phyloP scores from a whole-genome alignment of 2,329 filamentous ascomycete genomes.

The Sordariomycetes sp. region DNA sequence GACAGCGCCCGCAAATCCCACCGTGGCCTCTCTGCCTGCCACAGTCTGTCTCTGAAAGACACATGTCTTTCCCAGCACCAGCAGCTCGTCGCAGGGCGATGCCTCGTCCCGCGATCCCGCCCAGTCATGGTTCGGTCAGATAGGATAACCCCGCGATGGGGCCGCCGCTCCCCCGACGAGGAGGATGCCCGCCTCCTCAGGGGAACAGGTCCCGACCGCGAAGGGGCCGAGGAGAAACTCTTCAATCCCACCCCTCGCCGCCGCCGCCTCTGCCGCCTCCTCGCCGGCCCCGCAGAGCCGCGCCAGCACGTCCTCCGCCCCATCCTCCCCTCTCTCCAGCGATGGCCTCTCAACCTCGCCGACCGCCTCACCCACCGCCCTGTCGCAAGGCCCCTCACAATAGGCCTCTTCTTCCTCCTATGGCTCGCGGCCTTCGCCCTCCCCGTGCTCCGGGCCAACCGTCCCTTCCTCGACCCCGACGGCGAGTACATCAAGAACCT shows the following conservation, averaged over 20 bases:
- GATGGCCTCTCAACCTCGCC: not conserved
- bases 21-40: too few species aligned
- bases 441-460: not conserved
- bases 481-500: slow-evolving; percentile 20
- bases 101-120: too few species aligned
- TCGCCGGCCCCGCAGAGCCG: not conserved
- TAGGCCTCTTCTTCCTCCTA: slow-evolving; percentile 1
- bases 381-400: not conserved
- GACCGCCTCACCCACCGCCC: not conserved
- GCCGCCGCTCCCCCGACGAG: not conserved
- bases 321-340: not conserved
- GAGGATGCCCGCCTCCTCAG: not conserved
- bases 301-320: not conserved
- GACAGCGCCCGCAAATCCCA: too few species aligned
- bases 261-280: not conserved
- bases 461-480: not conserved
- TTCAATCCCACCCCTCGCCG: not conserved
- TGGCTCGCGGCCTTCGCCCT: slow-evolving; percentile 1
- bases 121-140: not conserved
- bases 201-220: not conserved
- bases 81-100: too few species aligned
- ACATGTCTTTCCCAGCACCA: too few species aligned
- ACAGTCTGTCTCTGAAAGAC: too few species aligned
- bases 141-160: not conserved
- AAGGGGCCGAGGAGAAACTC: not conserved